These are phyloP conservation scores for Podospora pseudopauciseta DNA, from an alignment of 495 filamentous ascomycete species.

Conservation along the genomic window DNA sequence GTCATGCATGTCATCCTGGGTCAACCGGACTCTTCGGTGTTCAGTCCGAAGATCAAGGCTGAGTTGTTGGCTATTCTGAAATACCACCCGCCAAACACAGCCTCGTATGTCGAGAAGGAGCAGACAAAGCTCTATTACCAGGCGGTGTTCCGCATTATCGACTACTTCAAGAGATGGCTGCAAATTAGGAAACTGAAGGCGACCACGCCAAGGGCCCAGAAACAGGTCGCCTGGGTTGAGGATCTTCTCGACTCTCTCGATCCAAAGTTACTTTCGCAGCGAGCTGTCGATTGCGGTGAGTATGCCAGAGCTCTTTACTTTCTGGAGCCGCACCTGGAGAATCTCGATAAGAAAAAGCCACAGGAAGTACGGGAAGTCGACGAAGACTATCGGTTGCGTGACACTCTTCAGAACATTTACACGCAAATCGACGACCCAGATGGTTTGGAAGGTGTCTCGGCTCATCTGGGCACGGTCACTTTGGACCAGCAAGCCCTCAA, in stretches of 20 bases:
- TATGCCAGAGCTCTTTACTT: constrained; percentile 89
- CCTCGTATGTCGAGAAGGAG: constrained; percentile 56
- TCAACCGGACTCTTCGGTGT: constrained; percentile 56
- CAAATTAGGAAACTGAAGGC: constrained; percentile 57
- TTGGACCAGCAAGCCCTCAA: constrained; percentile 90
- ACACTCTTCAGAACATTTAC: constrained; percentile 86
- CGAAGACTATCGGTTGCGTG: constrained; percentile 56
- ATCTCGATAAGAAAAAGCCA: constrained; percentile 46
- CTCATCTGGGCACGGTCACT: constrained; percentile 72
- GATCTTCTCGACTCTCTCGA: constrained; percentile 62
- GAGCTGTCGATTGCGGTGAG: constrained; percentile 87
- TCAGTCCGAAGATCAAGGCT: constrained; percentile 60
- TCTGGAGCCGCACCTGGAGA: constrained; percentile 82
- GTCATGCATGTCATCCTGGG: constrained; percentile 72
- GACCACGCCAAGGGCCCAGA: constrained; percentile 36
- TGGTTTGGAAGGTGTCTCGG: constrained; percentile 90
- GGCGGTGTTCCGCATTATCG: constrained; percentile 85
- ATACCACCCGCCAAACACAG: constrained; percentile 52
- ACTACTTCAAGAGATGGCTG: constrained; percentile 87
- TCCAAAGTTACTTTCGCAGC: constrained; percentile 74
- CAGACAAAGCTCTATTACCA: constrained; percentile 74
- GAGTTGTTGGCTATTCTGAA: constrained; percentile 71
- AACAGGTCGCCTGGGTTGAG: constrained; percentile 36
- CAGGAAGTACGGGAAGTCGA: constrained; percentile 33
- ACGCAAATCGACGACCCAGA: constrained; percentile 97